Evolutionary conservation across 352 stramenopile species (phyloP), one percentile per base, ranked within the genome.

Genomic region (Globisporangium nunn): DNA sequence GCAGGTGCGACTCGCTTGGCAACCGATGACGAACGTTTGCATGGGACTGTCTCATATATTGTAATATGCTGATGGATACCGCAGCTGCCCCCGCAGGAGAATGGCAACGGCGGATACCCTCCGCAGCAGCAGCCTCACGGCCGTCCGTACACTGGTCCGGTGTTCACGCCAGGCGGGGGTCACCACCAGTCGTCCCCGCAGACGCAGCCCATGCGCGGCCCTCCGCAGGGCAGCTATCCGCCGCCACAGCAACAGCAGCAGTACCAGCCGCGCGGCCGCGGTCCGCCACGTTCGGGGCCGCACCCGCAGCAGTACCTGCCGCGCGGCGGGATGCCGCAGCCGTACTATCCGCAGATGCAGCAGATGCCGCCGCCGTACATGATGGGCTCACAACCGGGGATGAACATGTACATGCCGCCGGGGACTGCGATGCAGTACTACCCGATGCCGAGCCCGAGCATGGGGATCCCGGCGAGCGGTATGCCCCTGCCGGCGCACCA

Each of bases 341-440:
- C 70, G 40, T 85, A 74, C 56, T 85, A 80, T 54, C 65, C 64
- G 45, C 68, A 70, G 29, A 68, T 75, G 56, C 68, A 73, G 64
- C 69, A 76, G 44, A 75, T 81, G 39, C 66, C 64, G 2, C 68
- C 70, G 3, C 61, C 61, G 5, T 85, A 82, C 54, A 81, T 85
- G 71, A 77, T 85, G 63, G 59, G 62, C 28, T 49, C 52, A 7
- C 75, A 82, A 31, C 57, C 61, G 12, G 72, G 68, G 58, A 70
- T 77, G 63, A 64, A 56, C 1, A 64, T 66, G 6, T 70, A 70
- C 12, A 48, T 63, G 6, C 12, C 43, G 8, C 51, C 52, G 5
- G 55, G 29, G 0, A 11, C 44, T 4, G 53, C 49, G 44, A 80
- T 85, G 62, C 66, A 69, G 28, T 71, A 64, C 41, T 78, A 78